Percentiles rank a stretch among this genome's conserved stretches.
Conservation (phyloP, 2,329 filamentous ascomycete species). For the Hansfordia pulvinata region DNA sequence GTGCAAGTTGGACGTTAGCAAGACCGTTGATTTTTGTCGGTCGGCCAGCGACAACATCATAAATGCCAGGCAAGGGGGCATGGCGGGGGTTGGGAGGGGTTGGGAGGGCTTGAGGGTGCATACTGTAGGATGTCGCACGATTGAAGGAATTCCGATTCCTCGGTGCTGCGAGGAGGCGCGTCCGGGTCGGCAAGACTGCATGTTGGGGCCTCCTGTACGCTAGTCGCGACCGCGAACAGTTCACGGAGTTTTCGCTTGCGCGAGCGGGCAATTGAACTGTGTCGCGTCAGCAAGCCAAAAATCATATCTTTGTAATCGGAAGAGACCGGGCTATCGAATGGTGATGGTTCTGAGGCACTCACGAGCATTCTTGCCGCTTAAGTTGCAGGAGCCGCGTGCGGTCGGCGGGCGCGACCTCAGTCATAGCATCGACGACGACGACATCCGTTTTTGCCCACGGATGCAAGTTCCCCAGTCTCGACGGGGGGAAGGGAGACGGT, state of each 20-base stretch:
- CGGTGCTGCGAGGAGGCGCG: conserved; percentile 35
- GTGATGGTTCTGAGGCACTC: conserved; percentile 25
- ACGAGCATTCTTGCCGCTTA: conserved; percentile 51
- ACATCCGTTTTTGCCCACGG: conserved; percentile 68
- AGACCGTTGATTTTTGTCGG: too few species aligned
- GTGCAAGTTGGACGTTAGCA: too few species aligned
- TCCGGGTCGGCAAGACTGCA: conserved; percentile 42
- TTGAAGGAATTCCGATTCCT: conserved; percentile 42
- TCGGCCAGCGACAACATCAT: too few species aligned
- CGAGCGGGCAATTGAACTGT: conserved; percentile 62
- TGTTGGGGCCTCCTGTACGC: conserved; percentile 46
- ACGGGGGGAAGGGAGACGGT: conserved; percentile 18
- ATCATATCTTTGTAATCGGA: conserved; percentile 31
- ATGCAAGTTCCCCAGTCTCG: too few species aligned
- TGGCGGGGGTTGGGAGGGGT: too few species aligned
- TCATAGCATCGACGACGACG: conserved; percentile 56
- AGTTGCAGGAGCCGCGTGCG: conserved; percentile 52
- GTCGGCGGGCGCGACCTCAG: conserved; percentile 55
- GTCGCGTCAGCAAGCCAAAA: conserved; percentile 28
- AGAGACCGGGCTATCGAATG: conserved; percentile 32
- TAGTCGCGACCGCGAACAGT: conserved; percentile 69
- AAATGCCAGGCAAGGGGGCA: conserved; percentile 7
- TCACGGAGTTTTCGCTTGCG: conserved; percentile 86
- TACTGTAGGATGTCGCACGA: conserved; percentile 47
- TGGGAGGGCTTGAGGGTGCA: conserved; percentile 23